These are phyloP conservation scores for Pelargonium australe DNA, from an alignment of 441 rosid genomes.

Conservation along the genomic window DNA sequence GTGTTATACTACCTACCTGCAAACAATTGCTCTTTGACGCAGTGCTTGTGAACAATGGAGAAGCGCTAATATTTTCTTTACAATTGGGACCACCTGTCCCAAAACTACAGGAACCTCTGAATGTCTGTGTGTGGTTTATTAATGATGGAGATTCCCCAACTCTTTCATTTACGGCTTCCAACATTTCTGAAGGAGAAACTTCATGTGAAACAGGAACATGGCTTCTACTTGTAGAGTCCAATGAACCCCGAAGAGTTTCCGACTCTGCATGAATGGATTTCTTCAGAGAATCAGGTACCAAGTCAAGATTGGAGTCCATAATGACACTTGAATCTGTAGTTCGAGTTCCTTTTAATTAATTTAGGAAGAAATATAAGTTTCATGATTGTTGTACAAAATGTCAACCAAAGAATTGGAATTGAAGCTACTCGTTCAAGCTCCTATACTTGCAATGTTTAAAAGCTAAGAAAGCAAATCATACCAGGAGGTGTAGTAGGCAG, in stretches of 20 bases:
- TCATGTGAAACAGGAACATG: conserved; percentile 22
- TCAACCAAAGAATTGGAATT: background rate
- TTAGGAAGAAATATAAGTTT: conserved; percentile 3
- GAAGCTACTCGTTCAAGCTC: background rate
- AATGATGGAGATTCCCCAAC: conserved; percentile 17
- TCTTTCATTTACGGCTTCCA: conserved; percentile 14
- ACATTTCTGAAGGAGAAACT: conserved; percentile 16
- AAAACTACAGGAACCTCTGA: conserved; percentile 15
- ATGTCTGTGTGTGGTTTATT: conserved; percentile 12
- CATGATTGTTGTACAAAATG: background rate
- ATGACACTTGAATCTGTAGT: conserved; percentile 25
- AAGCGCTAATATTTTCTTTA: conserved; percentile 11
- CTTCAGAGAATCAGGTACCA: conserved; percentile 20
- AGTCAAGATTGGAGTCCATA: conserved; percentile 18
- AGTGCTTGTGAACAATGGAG: conserved; percentile 14
- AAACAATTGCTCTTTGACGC: conserved; percentile 28
- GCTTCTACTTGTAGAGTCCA: conserved; percentile 26
- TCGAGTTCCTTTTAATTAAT: background rate
- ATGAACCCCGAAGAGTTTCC: conserved; percentile 20
- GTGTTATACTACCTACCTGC: conserved; percentile 27
- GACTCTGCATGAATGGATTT: conserved; percentile 18
- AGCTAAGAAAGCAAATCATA: conserved; percentile 20
- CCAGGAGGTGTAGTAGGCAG: conserved; percentile 29
- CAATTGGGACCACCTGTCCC: conserved; percentile 16
- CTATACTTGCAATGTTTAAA: conserved; percentile 1